Base-by-base conservation (phyloP, 2,329 filamentous ascomycete species). In the Tothia fuscella region DNA sequence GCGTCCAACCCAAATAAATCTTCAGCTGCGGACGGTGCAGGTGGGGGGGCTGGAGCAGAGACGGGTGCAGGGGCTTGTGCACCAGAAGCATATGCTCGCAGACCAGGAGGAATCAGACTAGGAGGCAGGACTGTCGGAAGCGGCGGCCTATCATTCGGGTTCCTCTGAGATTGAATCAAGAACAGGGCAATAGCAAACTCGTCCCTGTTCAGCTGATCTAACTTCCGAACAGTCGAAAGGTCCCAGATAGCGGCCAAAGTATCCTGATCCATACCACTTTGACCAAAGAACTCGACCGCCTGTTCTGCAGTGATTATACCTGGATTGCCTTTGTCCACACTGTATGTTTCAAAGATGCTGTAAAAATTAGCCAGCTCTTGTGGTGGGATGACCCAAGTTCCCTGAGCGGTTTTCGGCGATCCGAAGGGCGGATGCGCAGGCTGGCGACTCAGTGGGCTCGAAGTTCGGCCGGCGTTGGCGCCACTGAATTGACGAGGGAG, bases 111-210 rank as follows among this genome's bases (percentile, higher is more conserved):
- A 22, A 96, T 73, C 29, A 96, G 67, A 50, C 81, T 88, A 0
- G 79, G 68, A 7, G 89, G 88, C 31, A 98, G 65, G n/a, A 76
- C 72, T 17, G 80, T 68, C 2, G 91, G 91, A 24, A 96, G 62
- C 21, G 75, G 66, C 14, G 71, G 68, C 43, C 80, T 76, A 44
- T 77, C 76, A 47, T 79, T 81, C n/a, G n/a, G n/a, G 49, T 74
- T 82, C 41, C 88, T 75, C 58, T 95, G 88, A 58, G 93, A 84
- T 47, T 88, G 77, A 52, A 98, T 95, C 38, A 98, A 70, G 57
- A 93, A 93, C 88, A 98, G 95, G 41, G 91, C 89, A 35, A 98
- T 87, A 0, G 91, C 87, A 56, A 98, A 98, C 53, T 94, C 88
- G 50, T 98, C 91, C 51, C 76, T 78, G 35, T 74, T 87, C 43